These are phyloP conservation scores for Chloris gayana DNA, from an alignment of 176 grass and related monocot genomes.

Conservation along the genomic window DNA sequence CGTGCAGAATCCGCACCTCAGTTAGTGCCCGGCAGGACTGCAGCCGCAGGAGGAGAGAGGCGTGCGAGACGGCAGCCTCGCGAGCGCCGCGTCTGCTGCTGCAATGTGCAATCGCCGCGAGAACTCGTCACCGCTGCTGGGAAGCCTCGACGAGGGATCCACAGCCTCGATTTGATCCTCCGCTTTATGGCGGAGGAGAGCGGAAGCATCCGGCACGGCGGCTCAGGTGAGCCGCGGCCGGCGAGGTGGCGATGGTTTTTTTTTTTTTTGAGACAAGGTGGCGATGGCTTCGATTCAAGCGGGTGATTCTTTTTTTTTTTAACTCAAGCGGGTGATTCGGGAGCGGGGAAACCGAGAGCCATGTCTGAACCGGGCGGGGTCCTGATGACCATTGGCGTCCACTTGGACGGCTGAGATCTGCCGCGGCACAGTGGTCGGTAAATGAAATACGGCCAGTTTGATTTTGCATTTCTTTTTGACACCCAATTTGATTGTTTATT, in stretches of 20 bases:
- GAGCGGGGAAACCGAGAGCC: neutral
- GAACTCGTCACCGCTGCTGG: neutral
- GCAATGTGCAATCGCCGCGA: neutral
- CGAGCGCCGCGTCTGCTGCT: neutral
- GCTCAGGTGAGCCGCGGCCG: neutral
- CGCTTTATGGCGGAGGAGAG: slow-evolving; percentile 23
- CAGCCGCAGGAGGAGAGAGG: slow-evolving; percentile 49
- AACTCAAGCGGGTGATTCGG: too few species aligned
- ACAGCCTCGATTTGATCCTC: neutral
- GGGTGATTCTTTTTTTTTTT: too few species aligned
- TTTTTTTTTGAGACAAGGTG: too few species aligned
- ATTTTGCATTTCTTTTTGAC: too few species aligned
- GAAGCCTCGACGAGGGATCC: neutral
- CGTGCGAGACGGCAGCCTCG: slow-evolving; percentile 31
- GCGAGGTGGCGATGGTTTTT: too few species aligned
- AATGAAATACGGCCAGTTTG: too few species aligned
- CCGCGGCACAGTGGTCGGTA: too few species aligned
- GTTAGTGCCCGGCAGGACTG: slow-evolving; percentile 6
- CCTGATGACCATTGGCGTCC: neutral
- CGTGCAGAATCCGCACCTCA: slow-evolving; percentile 37
- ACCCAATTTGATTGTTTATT: too few species aligned
- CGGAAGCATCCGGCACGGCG: slow-evolving; percentile 3
- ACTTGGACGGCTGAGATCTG: neutral
- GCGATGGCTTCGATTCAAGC: neutral
- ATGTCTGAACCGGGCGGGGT: neutral